Conservation (phyloP, 1,139 yeast species). For the Taphrina pruni region DNA sequence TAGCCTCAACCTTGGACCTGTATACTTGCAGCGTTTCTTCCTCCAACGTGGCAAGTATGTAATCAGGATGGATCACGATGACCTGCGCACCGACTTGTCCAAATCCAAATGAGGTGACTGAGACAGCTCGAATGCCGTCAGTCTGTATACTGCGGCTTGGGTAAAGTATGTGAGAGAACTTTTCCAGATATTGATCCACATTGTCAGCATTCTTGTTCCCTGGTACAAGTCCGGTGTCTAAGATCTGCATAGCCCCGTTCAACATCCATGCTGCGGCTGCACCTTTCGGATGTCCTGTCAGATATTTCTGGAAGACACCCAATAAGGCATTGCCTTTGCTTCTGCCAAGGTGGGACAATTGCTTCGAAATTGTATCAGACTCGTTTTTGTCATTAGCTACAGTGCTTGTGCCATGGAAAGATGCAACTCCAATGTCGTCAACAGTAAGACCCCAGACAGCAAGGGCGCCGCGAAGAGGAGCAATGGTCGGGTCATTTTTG, state of each 20-base stretch:
- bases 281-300: constrained; percentile 99
- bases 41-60: constrained; percentile 82
- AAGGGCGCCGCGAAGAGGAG: constrained; percentile 96
- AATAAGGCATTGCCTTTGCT: constrained; percentile 95
- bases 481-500: constrained; percentile 87
- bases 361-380: constrained; percentile 83
- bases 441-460: constrained; percentile 90
- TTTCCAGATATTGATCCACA: constrained; percentile 79
- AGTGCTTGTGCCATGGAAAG: constrained; percentile 99
- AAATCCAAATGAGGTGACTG: constrained; percentile 96
- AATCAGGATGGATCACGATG: constrained; percentile 87
- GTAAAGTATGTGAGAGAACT: constrained; percentile 85
- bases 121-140: constrained; percentile 96
- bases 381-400: constrained; percentile 98
- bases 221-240: constrained; percentile 92
- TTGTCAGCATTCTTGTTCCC: constrained; percentile 99
- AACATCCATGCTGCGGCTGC: constrained; percentile 99
- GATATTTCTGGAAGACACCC: constrained; percentile 98
- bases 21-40: constrained; percentile 72
- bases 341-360: constrained; percentile 96
- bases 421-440: constrained; percentile 94
- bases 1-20: constrained; percentile 69
- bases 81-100: constrained; percentile 99
- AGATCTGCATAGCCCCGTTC: constrained; percentile 94
- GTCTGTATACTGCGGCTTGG: constrained; percentile 94